phyloP scores from a whole-genome alignment of 2,329 filamentous ascomycete species.

The Gnomoniopsis sp. region DNA sequence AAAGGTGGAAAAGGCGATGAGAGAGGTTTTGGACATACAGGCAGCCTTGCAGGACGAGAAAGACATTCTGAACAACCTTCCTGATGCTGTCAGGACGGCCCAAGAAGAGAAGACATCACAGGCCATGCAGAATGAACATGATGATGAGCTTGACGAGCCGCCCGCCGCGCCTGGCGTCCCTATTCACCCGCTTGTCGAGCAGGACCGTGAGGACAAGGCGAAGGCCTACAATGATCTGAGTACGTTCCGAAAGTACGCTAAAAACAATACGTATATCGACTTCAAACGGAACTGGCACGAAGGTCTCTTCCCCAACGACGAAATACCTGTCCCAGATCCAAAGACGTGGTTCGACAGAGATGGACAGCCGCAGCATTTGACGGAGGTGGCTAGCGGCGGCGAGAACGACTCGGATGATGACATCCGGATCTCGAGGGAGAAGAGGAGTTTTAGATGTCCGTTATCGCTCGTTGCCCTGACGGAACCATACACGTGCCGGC shows the following conservation, averaged over 20 bases:
- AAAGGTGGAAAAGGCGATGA: slow-evolving; percentile 43
- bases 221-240: slow-evolving; percentile 40
- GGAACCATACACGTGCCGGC: slow-evolving; percentile 62
- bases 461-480: slow-evolving; percentile 62
- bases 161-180: slow-evolving; percentile 8
- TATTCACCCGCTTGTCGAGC: slow-evolving; percentile 27
- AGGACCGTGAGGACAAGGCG: slow-evolving; percentile 34
- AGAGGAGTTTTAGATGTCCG: slow-evolving; percentile 66
- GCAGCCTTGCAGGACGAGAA: slow-evolving; percentile 48
- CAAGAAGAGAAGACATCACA: slow-evolving; percentile 25
- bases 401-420: slow-evolving; percentile 63
- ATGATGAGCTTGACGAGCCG: slow-evolving; percentile 13
- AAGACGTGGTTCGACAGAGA: slow-evolving; percentile 50
- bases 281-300: slow-evolving; percentile 59
- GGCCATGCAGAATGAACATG: slow-evolving; percentile 21
- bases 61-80: slow-evolving; percentile 34
- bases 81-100: slow-evolving; percentile 25
- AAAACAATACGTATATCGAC: slow-evolving; percentile 56
- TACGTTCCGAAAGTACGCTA: slow-evolving; percentile 46
- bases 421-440: slow-evolving; percentile 61
- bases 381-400: slow-evolving; percentile 24
- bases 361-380: slow-evolving; percentile 33
- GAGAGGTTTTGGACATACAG: slow-evolving; percentile 46
- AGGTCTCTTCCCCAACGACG: slow-evolving; percentile 44
- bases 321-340: slow-evolving; percentile 49